Base-by-base conservation (phyloP, 179 eudicot genomes). In the Silene coronaria region DNA sequence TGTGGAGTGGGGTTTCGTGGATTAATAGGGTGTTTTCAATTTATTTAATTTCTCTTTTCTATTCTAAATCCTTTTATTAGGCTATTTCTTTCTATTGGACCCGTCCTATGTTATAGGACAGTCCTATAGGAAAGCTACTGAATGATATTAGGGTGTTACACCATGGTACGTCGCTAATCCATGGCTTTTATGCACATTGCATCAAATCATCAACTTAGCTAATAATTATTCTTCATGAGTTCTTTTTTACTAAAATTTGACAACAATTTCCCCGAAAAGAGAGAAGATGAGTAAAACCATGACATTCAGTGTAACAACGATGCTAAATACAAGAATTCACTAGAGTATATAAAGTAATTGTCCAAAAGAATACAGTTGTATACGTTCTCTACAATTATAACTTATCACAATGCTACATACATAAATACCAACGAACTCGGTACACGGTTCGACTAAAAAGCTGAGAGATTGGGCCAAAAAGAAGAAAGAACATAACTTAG, bases 351-450 rank as follows among this genome's bases (percentile, higher is more conserved):
- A 78, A 72, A 21, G 76, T 59, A 72, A 60, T 38, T 28, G 51
- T 46, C 12, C 27, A 72, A 78, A 78, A 63, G 70, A 69, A 75
- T 68, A 79, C 69, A 76, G 21, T 42, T 57, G 67, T 63, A 53
- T 55, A 75, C 42, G 53, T 71, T 71, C 75, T 75, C 65, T 57
- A 80, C 79, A 75, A 71, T 17, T 36, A 75, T 61, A 74, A 73
- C 21, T 68, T 2, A 79, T 19, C 32, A 74, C 55, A 75, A 75
- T 75, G 30, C 75, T 74, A 74, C 78, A 74, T 74, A 74, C 78
- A 74, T 70, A 70, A 75, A 68, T 59, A 79, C 48, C 75, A 74
- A 66, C 78, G 61, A 74, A 75, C 53, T 28, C 60, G 53, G 62
- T 65, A 75, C 71, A 70, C 63, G 24, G 70, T 61, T 57, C 61